Conservation (phyloP, 2,329 filamentous ascomycete species). For the Pyrenophora teres region DNA sequence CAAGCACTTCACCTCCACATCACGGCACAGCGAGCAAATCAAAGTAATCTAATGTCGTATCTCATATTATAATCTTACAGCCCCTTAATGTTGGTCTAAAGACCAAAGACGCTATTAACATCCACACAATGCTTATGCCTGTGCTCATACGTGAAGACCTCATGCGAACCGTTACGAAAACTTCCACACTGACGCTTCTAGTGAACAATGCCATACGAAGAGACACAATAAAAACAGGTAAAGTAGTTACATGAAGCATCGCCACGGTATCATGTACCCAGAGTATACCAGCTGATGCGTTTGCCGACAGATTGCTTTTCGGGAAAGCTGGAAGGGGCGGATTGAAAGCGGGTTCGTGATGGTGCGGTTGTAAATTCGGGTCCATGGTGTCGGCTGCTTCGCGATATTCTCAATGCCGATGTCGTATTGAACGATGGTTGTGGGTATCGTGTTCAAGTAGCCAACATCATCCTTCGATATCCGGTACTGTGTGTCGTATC, state of each 20-base stretch:
- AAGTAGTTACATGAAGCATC: background rate
- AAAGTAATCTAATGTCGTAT: background rate
- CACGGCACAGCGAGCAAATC: too few relatives aligned
- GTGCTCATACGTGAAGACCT: background rate
- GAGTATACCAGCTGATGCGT: background rate
- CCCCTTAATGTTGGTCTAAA: background rate
- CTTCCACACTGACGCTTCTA: too few relatives aligned
- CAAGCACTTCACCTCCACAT: too few relatives aligned
- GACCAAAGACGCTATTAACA: background rate
- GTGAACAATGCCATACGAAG: background rate
- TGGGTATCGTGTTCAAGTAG: slow-evolving; percentile 6
- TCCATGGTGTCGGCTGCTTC: background rate
- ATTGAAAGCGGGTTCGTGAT: too few relatives aligned
- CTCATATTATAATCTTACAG: background rate
- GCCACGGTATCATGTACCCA: background rate
- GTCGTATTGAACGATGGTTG: background rate
- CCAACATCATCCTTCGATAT: slow-evolving; percentile 9
- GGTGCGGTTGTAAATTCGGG: too few relatives aligned
- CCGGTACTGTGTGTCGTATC: background rate
- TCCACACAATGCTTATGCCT: background rate
- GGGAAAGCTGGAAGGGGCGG: background rate
- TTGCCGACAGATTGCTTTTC: background rate
- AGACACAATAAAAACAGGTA: background rate
- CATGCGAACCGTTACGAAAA: background rate
- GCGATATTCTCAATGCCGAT: background rate